Conservation (phyloP, 164 flowering plant genomes). For the Umbilicus rupestris region DNA sequence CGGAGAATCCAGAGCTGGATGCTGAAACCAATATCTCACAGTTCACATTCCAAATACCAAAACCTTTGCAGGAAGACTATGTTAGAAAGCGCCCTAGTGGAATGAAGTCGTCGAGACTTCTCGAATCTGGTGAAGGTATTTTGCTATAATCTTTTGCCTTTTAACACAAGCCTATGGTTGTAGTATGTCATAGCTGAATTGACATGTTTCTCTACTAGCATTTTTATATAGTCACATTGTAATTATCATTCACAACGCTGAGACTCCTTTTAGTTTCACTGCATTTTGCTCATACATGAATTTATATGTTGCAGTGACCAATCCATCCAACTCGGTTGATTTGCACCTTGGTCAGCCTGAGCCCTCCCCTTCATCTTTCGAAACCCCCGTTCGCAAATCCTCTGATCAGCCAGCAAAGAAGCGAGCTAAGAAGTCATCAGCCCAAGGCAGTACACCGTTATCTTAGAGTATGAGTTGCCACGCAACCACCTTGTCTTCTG, state of each 20-base stretch:
- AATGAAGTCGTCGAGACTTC: constrained; percentile 13
- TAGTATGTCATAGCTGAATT: no score
- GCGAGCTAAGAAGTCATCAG: background rate
- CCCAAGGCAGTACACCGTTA: background rate
- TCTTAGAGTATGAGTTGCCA: background rate
- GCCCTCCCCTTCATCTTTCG: background rate
- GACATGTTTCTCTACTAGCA: no score
- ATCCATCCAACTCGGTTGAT: background rate
- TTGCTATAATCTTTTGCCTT: background rate
- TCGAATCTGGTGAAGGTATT: constrained; percentile 34
- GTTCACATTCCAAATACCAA: constrained; percentile 81
- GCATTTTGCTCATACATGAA: background rate
- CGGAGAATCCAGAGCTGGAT: constrained; percentile 51
- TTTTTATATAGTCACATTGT: no score
- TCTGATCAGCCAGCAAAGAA: constrained; percentile 3
- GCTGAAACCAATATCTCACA: constrained; percentile 38
- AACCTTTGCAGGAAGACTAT: constrained; percentile 72
- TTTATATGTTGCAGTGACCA: background rate
- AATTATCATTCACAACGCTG: no score
- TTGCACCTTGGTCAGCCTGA: background rate
- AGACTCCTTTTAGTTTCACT: constrained; percentile 1
- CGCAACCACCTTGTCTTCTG: background rate
- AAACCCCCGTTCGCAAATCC: background rate
- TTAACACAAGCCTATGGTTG: no score
- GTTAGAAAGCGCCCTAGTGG: constrained; percentile 53